These are phyloP conservation scores for Aphanomyces invadans DNA, from an alignment of 352 stramenopile genomes.

Conservation along the genomic window DNA sequence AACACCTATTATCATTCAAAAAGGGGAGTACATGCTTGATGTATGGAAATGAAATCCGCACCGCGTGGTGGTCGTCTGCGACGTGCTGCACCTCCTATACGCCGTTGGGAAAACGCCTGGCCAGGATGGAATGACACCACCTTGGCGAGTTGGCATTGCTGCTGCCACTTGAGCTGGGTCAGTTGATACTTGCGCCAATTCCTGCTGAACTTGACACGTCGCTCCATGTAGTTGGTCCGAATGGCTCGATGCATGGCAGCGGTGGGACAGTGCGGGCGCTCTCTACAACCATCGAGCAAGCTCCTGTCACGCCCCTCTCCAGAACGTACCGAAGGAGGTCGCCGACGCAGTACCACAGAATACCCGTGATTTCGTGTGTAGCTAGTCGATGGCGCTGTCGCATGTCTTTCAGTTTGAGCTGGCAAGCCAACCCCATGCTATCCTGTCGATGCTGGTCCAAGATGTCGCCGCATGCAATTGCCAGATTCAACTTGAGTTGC, in stretches of 20 bases:
- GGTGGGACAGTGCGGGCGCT: not conserved
- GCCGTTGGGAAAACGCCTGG: too few relatives aligned
- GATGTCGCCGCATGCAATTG: not conserved
- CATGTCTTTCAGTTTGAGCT: constrained; percentile 16
- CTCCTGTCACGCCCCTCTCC: not conserved
- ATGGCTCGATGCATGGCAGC: not conserved
- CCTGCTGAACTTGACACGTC: not conserved
- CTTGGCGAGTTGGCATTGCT: too few relatives aligned
- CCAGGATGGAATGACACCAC: too few relatives aligned
- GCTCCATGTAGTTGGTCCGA: not conserved
- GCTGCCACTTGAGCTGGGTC: not conserved
- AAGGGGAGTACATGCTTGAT: too few relatives aligned
- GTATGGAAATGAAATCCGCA: too few relatives aligned
- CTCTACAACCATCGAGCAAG: not conserved
- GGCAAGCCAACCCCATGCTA: not conserved
- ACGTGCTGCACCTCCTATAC: too few relatives aligned
- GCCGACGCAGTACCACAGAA: constrained; percentile 15
- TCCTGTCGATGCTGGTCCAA: not conserved
- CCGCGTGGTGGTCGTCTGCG: too few relatives aligned
- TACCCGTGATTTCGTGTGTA: not conserved
- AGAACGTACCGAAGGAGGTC: constrained; percentile 15
- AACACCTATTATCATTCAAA: too few relatives aligned
- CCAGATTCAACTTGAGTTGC: constrained; percentile 9
- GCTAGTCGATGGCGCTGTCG: not conserved
- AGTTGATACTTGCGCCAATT: constrained; percentile 2